Percentiles rank a stretch among this genome's conserved stretches.
Evolutionary conservation across 73 alveolate genomes (phyloP).

Genomic region (Uronychia binucleata): DNA sequence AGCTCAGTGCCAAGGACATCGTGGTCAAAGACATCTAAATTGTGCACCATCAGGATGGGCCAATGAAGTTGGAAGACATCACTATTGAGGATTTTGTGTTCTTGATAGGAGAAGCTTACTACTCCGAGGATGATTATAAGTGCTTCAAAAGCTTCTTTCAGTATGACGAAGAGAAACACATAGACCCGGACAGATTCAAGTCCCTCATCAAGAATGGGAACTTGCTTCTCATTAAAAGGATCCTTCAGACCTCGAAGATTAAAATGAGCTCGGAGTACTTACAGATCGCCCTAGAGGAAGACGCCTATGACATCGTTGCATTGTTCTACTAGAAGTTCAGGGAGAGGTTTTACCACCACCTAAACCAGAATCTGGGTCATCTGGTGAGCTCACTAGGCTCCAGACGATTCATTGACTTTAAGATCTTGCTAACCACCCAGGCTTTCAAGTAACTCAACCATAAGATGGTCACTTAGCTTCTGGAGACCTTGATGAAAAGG

Average conservation of each 20-base stretch:
- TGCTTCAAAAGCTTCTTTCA: neutral
- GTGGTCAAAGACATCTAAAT: neutral
- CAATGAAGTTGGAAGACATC: neutral
- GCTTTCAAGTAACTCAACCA: neutral
- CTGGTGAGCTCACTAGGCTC: neutral
- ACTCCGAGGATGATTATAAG: neutral
- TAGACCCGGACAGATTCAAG: neutral
- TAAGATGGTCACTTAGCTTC: neutral
- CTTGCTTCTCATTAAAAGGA: neutral
- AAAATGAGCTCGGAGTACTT: neutral
- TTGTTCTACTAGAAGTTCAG: neutral
- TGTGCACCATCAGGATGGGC: neutral
- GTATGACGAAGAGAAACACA: neutral
- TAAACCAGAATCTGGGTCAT: neutral
- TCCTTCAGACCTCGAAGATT: neutral
- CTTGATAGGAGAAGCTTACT: neutral
- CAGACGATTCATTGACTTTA: neutral
- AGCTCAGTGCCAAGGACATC: neutral
- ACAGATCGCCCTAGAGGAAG: neutral
- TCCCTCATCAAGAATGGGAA: neutral
- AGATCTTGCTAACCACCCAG: neutral
- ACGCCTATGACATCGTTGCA: neutral
- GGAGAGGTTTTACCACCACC: neutral
- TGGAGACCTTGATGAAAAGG: neutral
- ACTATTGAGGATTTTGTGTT: neutral